Evolutionary conservation across 192 early-diverging fungal species (phyloP), one percentile per base, ranked within the genome.

Genomic region (Coemansia sp.): DNA sequence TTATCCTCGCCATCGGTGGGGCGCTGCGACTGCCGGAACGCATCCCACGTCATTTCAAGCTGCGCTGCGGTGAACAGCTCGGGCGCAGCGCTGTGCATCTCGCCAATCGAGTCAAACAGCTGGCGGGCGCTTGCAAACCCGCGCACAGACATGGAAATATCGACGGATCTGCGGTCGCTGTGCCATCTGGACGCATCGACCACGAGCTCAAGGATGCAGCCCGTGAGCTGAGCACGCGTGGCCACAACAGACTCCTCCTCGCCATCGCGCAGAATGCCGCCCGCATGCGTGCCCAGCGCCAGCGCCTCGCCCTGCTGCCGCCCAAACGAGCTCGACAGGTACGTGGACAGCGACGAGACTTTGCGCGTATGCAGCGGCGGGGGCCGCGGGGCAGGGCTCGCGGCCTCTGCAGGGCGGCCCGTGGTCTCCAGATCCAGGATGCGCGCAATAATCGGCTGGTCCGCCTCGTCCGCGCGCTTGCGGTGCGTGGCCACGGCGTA

Each of bases 261-360:
- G 63, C 77, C 77, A 18, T 80, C 77, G 3, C 77, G 65, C 32
- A 80, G 27, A 32, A 80, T 80, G 0, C 77, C 77, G 22, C 77
- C 77, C 4, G 61, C 62, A 21, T 80, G 71, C 24, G 70, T 69
- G n/a, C 77, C 71, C 22, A 69, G 30, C 4, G 58, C 67, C 48
- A 46, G 52, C 10, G 50, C 54, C 56, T 67, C 70, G 19, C 62
- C 62, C 43, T 67, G 68, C 53, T 67, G 69, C 23, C 77, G 61
- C 46, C 53, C 58, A 10, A 80, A 54, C 19, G 70, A 73, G 32
- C 56, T 61, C 4, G 77, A 69, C 42, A 80, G 50, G 23, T 73
- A 80, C 19, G 64, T 56, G 8, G 65, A 55, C 29, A 80, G 54
- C 7, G 75, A 64, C 8, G 71, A 73, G 14, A 55, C 61, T 12